phyloP scores from a whole-genome alignment of 495 filamentous ascomycete species.

The Penicillium argentinense region DNA sequence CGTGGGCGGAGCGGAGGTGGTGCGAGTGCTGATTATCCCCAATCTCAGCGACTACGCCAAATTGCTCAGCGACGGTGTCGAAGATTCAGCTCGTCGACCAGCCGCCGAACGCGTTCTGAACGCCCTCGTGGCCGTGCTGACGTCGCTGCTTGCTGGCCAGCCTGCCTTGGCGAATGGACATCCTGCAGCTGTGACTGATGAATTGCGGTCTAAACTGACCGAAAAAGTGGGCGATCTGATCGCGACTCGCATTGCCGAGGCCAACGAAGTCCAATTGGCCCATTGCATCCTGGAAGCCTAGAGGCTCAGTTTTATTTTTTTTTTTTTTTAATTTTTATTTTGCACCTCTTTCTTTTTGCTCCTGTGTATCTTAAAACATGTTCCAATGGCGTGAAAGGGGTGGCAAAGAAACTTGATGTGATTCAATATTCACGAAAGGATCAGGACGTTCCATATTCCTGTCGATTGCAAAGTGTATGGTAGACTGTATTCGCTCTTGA shows the following conservation, averaged over 20 bases:
- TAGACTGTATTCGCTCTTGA: too few relatives aligned
- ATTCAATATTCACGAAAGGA: too few relatives aligned
- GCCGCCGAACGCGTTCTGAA: conserved; percentile 65
- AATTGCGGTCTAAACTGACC: conserved; percentile 56
- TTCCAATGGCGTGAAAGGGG: conserved; percentile 2
- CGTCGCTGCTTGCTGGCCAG: conserved; percentile 42
- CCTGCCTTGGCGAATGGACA: conserved; percentile 44
- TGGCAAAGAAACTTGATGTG: too few relatives aligned
- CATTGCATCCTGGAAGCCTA: conserved; percentile 34
- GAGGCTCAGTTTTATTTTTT: conserved; percentile 1
- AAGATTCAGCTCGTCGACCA: conserved; percentile 46
- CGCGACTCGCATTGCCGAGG: conserved; percentile 48
- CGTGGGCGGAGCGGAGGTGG: conserved; percentile 73
- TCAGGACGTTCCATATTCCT: too few relatives aligned
- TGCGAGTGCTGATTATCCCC: conserved; percentile 77
- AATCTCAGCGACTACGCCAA: conserved; percentile 77
- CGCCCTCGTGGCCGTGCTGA: conserved; percentile 60
- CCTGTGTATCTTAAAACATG: too few relatives aligned
- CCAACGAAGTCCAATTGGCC: conserved; percentile 45
- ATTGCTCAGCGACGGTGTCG: conserved; percentile 66
- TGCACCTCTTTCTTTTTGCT: too few relatives aligned
- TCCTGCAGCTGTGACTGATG: conserved; percentile 44
- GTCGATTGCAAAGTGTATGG: too few relatives aligned
- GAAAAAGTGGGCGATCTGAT: conserved; percentile 61
- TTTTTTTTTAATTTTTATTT: conserved; percentile 5